phyloP scores from a whole-genome alignment of 306 rosid species.

The Rosa lucieae region DNA sequence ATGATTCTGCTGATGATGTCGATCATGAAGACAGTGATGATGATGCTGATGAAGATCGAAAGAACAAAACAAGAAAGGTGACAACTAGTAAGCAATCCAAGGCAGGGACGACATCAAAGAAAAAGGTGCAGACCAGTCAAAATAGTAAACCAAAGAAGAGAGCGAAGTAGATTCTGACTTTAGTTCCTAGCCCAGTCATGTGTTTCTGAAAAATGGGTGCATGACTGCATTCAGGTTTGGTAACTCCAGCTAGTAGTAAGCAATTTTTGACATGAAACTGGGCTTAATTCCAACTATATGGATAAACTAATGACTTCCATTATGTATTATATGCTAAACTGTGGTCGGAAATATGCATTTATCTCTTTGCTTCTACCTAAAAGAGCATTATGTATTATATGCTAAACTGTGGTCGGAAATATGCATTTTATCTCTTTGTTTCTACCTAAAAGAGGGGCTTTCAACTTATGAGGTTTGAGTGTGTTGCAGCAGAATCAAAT shows the following conservation, averaged over 20 bases:
- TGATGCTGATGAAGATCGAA: constrained; percentile 29
- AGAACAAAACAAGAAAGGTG: constrained; percentile 34
- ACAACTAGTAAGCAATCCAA: constrained; percentile 30
- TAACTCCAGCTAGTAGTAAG: constrained; percentile 8
- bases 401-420: background rate
- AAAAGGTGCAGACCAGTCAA: constrained; percentile 47
- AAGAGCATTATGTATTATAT: background rate
- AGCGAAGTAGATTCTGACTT: constrained; percentile 30
- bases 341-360: background rate
- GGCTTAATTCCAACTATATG: background rate
- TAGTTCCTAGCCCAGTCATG: constrained; percentile 10
- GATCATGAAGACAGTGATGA: constrained; percentile 25
- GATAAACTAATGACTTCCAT: background rate
- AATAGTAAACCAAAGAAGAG: constrained; percentile 47
- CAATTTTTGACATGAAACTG: constrained; percentile 12
- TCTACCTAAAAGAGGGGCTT: background rate
- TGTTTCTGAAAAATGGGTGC: constrained; percentile 23
- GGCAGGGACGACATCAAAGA: constrained; percentile 44
- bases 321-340: background rate
- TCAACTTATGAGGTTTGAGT: background rate
- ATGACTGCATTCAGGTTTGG: background rate
- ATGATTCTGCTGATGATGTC: constrained; percentile 26
- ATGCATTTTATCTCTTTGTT: background rate
- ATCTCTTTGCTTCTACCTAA: background rate
- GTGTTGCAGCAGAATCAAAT: background rate